These are phyloP conservation scores for Grosmannia serpens DNA, from an alignment of 2,329 filamentous ascomycete species.

Conservation along the genomic window DNA sequence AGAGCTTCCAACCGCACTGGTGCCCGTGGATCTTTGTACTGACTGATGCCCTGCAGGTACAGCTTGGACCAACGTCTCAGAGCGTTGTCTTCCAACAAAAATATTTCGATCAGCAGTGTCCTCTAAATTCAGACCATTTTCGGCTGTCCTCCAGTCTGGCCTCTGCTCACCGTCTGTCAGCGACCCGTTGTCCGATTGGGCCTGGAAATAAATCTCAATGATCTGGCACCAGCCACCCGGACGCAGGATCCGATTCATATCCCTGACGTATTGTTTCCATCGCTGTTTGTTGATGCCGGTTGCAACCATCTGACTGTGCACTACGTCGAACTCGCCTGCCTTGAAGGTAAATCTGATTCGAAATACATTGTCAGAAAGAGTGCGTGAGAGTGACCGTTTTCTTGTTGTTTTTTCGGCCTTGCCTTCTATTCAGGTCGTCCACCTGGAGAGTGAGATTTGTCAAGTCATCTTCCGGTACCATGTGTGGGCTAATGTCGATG, in stretches of 20 bases:
- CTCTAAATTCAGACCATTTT: neutral
- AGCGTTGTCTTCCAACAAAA: slow-evolving; percentile 39
- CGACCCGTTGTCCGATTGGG: slow-evolving; percentile 77
- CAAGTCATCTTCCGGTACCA: slow-evolving; percentile 50
- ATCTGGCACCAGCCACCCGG: slow-evolving; percentile 79
- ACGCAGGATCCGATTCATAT: slow-evolving; percentile 61
- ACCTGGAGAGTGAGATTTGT: slow-evolving; percentile 60
- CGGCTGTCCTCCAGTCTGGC: neutral
- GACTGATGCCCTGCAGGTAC: slow-evolving; percentile 51
- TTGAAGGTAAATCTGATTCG: slow-evolving; percentile 50
- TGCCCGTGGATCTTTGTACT: slow-evolving; percentile 54
- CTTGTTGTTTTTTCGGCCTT: slow-evolving; percentile 12
- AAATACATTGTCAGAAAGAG: neutral
- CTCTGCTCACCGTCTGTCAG: slow-evolving; percentile 45
- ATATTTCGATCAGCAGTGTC: neutral
- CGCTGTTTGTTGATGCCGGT: slow-evolving; percentile 60
- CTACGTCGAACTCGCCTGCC: slow-evolving; percentile 64
- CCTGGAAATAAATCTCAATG: slow-evolving; percentile 76
- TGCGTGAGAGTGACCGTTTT: neutral
- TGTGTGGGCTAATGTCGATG: slow-evolving; percentile 60
- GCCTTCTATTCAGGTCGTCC: slow-evolving; percentile 59
- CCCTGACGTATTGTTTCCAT: slow-evolving; percentile 66
- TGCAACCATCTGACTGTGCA: slow-evolving; percentile 65
- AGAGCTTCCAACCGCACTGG: slow-evolving; percentile 47
- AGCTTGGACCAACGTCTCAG: slow-evolving; percentile 55